phyloP scores from a whole-genome alignment of 2,329 filamentous ascomycete species.

The Xylariaceae sp. region DNA sequence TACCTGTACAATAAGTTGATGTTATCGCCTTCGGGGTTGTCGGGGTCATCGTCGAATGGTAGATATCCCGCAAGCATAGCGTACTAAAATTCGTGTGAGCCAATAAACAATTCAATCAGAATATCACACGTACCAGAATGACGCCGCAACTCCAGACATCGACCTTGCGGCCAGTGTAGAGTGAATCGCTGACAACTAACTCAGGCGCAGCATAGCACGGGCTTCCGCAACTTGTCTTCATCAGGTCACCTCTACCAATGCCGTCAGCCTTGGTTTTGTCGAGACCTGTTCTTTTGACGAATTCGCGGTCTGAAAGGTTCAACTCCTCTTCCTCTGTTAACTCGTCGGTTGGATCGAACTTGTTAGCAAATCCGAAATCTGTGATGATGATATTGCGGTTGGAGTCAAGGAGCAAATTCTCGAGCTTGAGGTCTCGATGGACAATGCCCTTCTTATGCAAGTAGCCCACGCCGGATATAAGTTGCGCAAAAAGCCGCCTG shows the following conservation, averaged over 20 bases:
- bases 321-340: conserved; percentile 86
- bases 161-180: conserved; percentile 96
- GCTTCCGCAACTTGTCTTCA: conserved; percentile 98
- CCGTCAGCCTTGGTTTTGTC: conserved; percentile 73
- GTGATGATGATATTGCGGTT: conserved; percentile 99
- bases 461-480: conserved; percentile 94
- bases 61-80: conserved; percentile 97
- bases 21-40: conserved; percentile 97
- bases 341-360: conserved; percentile 85
- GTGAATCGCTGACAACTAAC: conserved; percentile 90
- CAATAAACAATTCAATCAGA: conserved; percentile 17
- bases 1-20: conserved; percentile 99
- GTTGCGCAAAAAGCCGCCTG: conserved; percentile 85
- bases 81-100: conserved; percentile 56
- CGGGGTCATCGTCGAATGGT: conserved; percentile 96
- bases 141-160: conserved; percentile 99
- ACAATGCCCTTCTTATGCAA: conserved; percentile 98
- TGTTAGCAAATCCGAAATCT: conserved; percentile 98
- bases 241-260: conserved; percentile 80
- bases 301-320: conserved; percentile 79
- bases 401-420: conserved; percentile 89
- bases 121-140: conserved; percentile 67
- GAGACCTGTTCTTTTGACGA: conserved; percentile 78
- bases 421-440: conserved; percentile 91
- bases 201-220: conserved; percentile 97